Evolutionary conservation across 2,329 filamentous ascomycete species (phyloP), one percentile per base, ranked within the genome.

Genomic region (Fulvia fulva): DNA sequence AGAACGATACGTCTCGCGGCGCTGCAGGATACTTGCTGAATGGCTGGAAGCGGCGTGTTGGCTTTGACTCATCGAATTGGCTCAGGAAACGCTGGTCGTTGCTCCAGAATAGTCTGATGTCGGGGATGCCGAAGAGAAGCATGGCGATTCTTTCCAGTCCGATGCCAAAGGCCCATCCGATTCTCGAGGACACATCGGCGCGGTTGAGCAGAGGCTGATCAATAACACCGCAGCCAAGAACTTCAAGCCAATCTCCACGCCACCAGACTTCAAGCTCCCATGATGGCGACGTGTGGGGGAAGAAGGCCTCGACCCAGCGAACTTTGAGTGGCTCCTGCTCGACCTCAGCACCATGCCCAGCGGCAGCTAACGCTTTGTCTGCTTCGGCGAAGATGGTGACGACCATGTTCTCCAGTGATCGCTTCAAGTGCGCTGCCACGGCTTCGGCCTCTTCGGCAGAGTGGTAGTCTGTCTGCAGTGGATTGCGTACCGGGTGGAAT

Each of bases 241-340:
- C 86, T 76, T 99, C 94, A 32, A 99, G 86, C 94, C 94, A 99
- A 72, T 95, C 89, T 28, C 90, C 92, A 65, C 88, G 87, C 83
- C 93, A 97, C 79, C 90, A 92, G 9, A 99, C 91, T 72, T 99
- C 94, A 23, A 99, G 82, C 73, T 99, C 94, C 89, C 91, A 99
- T 6, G 89, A 94, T 0, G 94, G 94, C 58, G 87, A 92, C 0
- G 94, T 99, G 73, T 97, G 97, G 41, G 94, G 94, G 76, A 99
- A 99, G 76, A 94, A 97, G 1, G 94, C 91, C 74, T 97, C 93
- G 7, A 97, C 87, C 94, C 94, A 99, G 65, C 94, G 85, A 68
- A 97, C 87, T 66, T 86, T 87, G 41, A 97, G 79, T 4, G 91
- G 90, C 69, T 95, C 89, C 49, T 70, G 55, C 51, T 85, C 80